Evolutionary conservation across 305 asterid species (phyloP).

Genomic region (Fraxinus ornus): DNA sequence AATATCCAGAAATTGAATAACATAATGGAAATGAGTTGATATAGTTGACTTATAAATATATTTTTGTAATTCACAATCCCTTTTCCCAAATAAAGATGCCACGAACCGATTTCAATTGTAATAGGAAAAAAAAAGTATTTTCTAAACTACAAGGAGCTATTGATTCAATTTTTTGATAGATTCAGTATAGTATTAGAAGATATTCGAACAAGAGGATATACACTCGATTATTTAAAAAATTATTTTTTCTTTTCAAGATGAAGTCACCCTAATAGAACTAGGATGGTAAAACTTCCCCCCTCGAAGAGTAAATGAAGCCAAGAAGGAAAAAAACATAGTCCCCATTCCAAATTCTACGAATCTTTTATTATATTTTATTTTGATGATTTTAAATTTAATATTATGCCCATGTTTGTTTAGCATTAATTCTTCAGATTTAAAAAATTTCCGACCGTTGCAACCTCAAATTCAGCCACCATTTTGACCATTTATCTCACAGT

Average conservation of each 20-base stretch:
- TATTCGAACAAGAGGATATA: neutral
- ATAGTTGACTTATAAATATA: neutral
- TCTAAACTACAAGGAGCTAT: neutral
- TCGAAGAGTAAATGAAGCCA: neutral
- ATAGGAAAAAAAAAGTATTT: neutral
- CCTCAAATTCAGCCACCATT: too few relatives aligned
- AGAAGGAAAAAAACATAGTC: neutral
- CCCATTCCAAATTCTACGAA: neutral
- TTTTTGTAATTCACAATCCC: neutral
- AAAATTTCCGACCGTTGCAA: too few relatives aligned
- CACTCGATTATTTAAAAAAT: neutral
- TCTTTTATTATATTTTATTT: too few relatives aligned
- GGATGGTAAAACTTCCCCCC: neutral
- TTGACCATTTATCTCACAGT: too few relatives aligned
- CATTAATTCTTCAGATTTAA: too few relatives aligned
- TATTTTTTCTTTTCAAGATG: neutral
- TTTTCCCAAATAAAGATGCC: neutral
- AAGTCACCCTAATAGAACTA: neutral
- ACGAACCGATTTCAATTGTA: neutral
- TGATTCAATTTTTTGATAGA: too few relatives aligned
- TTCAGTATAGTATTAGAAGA: neutral
- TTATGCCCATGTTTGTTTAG: too few relatives aligned
- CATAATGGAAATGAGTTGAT: neutral
- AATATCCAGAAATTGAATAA: neutral
- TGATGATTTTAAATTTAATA: neutral